Percentiles rank a stretch among this genome's conserved stretches.
Conservation (phyloP, 108 stramenopile genomes). For the Schizochytrium sp. region DNA sequence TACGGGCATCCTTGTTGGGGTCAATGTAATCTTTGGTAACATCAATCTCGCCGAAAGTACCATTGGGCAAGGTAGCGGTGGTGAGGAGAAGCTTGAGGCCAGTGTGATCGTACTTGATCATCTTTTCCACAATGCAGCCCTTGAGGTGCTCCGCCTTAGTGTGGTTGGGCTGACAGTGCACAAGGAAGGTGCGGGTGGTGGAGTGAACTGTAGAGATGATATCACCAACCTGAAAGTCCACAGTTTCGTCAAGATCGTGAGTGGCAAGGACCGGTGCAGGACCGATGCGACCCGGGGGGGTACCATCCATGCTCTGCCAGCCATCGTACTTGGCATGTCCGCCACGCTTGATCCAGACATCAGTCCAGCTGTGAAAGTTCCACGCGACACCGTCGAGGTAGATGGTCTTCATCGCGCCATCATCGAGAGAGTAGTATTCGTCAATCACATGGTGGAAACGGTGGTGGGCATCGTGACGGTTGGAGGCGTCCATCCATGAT, state of each 20-base stretch:
- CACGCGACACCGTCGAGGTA: constrained; percentile 28
- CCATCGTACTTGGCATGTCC: not conserved
- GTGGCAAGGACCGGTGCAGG: constrained; percentile 48
- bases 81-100: constrained; percentile 37
- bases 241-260: constrained; percentile 20
- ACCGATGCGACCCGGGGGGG: constrained; percentile 45
- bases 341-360: constrained; percentile 23
- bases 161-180: constrained; percentile 20
- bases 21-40: constrained; percentile 25
- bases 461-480: constrained; percentile 52
- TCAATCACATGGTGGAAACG: constrained; percentile 32
- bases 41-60: not conserved
- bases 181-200: constrained; percentile 55
- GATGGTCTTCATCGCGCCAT: not conserved
- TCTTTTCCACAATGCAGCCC: constrained; percentile 54
- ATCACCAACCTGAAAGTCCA: constrained; percentile 16
- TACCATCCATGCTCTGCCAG: constrained; percentile 57
- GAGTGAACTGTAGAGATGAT: constrained; percentile 46
- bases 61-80: constrained; percentile 13
- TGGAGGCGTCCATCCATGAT: constrained; percentile 57
- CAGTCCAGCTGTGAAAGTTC: constrained; percentile 56
- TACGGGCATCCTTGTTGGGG: constrained; percentile 33
- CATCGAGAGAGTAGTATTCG: constrained; percentile 46
- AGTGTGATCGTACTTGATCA: constrained; percentile 41
- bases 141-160: constrained; percentile 31